phyloP scores from a whole-genome alignment of 139 green algal genomes.

The Chlorella ohadii region DNA sequence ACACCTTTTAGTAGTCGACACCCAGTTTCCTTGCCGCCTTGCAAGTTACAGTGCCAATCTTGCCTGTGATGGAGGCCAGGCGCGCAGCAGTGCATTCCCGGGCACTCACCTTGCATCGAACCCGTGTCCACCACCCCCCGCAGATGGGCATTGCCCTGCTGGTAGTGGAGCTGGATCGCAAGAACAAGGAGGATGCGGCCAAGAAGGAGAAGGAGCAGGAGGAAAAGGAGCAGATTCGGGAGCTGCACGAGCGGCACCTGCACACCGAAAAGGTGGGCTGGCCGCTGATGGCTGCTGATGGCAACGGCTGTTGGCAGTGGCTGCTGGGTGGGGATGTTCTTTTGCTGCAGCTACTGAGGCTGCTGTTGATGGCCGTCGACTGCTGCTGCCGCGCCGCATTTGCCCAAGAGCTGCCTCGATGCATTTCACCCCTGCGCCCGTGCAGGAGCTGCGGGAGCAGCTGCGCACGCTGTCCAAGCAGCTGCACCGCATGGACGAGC shows the following conservation, averaged over 20 bases:
- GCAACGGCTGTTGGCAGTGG: neutral
- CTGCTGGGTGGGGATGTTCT: neutral
- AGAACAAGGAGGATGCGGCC: conserved; percentile 37
- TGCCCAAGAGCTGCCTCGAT: no score
- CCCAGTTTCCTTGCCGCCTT: no score
- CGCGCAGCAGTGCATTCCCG: no score
- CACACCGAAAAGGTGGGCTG: conserved; percentile 11
- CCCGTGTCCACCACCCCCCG: neutral
- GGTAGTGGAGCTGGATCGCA: conserved; percentile 39
- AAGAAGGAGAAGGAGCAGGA: conserved; percentile 33
- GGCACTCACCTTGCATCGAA: no score
- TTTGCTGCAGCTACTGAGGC: no score
- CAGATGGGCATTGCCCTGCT: conserved; percentile 41
- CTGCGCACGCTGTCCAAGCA: conserved; percentile 1
- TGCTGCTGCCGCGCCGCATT: no score
- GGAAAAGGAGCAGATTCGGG: neutral
- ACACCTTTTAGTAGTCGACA: no score
- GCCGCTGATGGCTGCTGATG: no score
- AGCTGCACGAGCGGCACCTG: conserved; percentile 29
- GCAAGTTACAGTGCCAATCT: no score
- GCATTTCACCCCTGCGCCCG: no score
- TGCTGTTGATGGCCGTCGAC: no score
- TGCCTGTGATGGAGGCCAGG: no score
- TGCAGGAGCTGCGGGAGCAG: conserved; percentile 25
- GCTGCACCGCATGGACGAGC: conserved; percentile 30